phyloP scores from a whole-genome alignment of 2,329 filamentous ascomycete genomes.

The Stenocarpella maydis region DNA sequence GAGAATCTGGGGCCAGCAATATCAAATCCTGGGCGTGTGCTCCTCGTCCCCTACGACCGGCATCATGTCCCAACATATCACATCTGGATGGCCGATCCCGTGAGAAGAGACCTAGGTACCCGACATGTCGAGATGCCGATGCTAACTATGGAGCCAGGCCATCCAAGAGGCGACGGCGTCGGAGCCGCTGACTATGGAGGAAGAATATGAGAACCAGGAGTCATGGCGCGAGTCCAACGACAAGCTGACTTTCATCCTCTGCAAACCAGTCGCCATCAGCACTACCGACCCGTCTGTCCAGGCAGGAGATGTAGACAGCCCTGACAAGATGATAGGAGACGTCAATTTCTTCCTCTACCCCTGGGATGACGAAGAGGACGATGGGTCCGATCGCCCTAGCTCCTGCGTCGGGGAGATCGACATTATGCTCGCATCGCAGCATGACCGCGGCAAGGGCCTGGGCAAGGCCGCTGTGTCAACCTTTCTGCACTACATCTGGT shows the following conservation, averaged over 20 bases:
- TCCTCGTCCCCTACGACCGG: slow-evolving; percentile 84
- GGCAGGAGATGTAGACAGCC: slow-evolving; percentile 60
- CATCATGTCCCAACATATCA: slow-evolving; percentile 88
- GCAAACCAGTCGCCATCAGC: slow-evolving; percentile 53
- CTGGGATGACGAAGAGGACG: slow-evolving; percentile 55
- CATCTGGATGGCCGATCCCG: slow-evolving; percentile 88
- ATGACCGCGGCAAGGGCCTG: slow-evolving; percentile 67
- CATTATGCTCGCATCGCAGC: slow-evolving; percentile 78
- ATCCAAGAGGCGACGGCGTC: slow-evolving; percentile 89
- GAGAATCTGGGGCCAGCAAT: slow-evolving; percentile 61
- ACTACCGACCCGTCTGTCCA: slow-evolving; percentile 37
- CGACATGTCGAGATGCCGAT: not conserved
- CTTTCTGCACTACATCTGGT: slow-evolving; percentile 74
- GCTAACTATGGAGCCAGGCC: slow-evolving; percentile 53
- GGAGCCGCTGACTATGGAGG: slow-evolving; percentile 78
- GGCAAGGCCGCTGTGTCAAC: slow-evolving; percentile 71
- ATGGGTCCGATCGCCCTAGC: slow-evolving; percentile 10
- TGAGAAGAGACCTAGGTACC: slow-evolving; percentile 43
- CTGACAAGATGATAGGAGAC: slow-evolving; percentile 72
- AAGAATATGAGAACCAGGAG: slow-evolving; percentile 91
- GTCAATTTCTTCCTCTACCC: slow-evolving; percentile 82
- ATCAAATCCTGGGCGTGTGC: slow-evolving; percentile 63
- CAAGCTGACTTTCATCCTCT: slow-evolving; percentile 93
- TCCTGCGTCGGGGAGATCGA: slow-evolving; percentile 76
- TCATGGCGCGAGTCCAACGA: slow-evolving; percentile 84